Evolutionary conservation across 805 yeast species (phyloP), one percentile per base, ranked within the genome.

Genomic region (Ogataea allantospora): DNA sequence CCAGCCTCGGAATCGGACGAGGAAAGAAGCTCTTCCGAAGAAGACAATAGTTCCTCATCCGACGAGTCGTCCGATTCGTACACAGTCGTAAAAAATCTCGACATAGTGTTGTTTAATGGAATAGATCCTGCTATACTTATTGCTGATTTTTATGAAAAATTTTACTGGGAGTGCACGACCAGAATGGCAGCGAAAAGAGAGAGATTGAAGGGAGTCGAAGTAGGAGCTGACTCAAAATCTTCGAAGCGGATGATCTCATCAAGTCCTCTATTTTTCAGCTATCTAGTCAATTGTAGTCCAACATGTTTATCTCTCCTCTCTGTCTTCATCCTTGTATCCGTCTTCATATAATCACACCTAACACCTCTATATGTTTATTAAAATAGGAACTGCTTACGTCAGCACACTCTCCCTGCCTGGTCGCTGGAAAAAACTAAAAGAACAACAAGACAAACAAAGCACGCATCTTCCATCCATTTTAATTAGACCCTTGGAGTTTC

Each of bases 41-140:
- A 76, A 44, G 74, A 65, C 43, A 71, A 62, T 51, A 70, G 60
- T 45, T 71, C 74, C 44, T 70, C 76, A 50, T 75, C 80, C 27
- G 78, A 73, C 24, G 77, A 70, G 29, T 47, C 51, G 31, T 75
- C 71, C 38, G 75, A 77, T 35, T 79, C 77, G 47, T 73, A 68
- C 57, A 66, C 68, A 18, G 78, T 66, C 38, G 80, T 79, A 71
- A 93, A 93, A 77, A 93, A 91, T 69, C 95, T 85, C 54, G 98
- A 88, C 95, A 88, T 88, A 20, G 27, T 40, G 33, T 30, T 29
- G 20, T 28, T 35, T 18, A 24, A 18, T 35, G 29, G 38, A 27
- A 27, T 29, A 35, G 40, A 30, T 36, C 31, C 28, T 30, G 30
- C 35, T 30, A 30, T 20, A 30, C 27, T 16, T 36, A 26, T 36